phyloP scores from a whole-genome alignment of 257 asterid species.

The Nicotiana undulata region DNA sequence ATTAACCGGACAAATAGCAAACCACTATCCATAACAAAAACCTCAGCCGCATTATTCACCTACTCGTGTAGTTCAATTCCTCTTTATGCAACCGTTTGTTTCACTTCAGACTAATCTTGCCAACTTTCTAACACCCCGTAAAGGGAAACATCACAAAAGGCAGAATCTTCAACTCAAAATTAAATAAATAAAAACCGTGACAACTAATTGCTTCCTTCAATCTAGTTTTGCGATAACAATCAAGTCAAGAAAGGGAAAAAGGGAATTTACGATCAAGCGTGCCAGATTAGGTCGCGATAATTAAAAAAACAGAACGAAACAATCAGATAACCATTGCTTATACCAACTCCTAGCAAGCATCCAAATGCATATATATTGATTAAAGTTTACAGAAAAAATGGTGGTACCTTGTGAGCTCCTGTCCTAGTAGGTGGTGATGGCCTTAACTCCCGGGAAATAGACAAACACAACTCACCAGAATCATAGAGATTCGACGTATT shows the following conservation, averaged over 20 bases:
- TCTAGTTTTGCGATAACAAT: no score
- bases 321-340: no score
- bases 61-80: not conserved
- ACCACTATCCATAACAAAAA: not conserved
- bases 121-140: not conserved
- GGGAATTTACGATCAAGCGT: not conserved
- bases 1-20: no score
- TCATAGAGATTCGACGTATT: conserved; percentile 52
- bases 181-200: not conserved
- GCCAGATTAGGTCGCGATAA: no score
- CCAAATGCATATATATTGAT: no score
- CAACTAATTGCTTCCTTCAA: no score
- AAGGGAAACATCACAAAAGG: not conserved
- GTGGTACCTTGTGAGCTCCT: conserved; percentile 48
- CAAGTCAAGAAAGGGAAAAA: not conserved
- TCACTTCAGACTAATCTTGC: not conserved
- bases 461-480: conserved; percentile 57
- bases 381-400: no score
- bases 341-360: no score
- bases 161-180: not conserved
- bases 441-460: conserved; percentile 64
- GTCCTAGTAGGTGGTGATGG: conserved; percentile 60
- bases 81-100: not conserved
- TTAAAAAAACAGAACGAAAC: no score
- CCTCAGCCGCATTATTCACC: no score